phyloP scores from a whole-genome alignment of 2,329 filamentous ascomycete genomes.

The Cercospora sp. region DNA sequence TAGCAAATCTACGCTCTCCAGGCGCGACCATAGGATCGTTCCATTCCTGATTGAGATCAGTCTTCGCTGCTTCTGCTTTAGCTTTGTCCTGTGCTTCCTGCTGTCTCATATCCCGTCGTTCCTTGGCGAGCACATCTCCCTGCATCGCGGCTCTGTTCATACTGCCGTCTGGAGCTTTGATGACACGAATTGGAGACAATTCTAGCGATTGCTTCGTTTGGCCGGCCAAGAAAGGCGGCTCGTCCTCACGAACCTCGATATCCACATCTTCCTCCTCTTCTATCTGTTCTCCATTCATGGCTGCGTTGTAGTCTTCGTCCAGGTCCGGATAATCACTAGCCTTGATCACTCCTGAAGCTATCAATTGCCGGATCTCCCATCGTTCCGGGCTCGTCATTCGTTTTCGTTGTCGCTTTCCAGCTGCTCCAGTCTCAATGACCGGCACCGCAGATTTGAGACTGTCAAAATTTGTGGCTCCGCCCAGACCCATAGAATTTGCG shows the following conservation, averaged over 20 bases:
- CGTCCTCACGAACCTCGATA: slow-evolving; percentile 94
- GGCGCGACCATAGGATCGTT: slow-evolving; percentile 92
- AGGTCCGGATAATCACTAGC: slow-evolving; percentile 92
- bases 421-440: slow-evolving; percentile 59
- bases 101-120: slow-evolving; percentile 83
- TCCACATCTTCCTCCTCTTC: slow-evolving; percentile 96
- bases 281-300: slow-evolving; percentile 80
- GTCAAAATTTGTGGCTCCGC: slow-evolving; percentile 58
- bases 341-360: slow-evolving; percentile 90
- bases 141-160: slow-evolving; percentile 96
- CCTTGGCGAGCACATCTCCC: slow-evolving; percentile 82
- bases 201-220: slow-evolving; percentile 97
- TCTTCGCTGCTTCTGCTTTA: slow-evolving; percentile 72
- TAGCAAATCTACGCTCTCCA: slow-evolving; percentile 83
- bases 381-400: slow-evolving; percentile 93
- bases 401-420: slow-evolving; percentile 70
- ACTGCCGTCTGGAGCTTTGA: slow-evolving; percentile 97
- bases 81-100: slow-evolving; percentile 80
- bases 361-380: slow-evolving; percentile 96
- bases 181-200: slow-evolving; percentile 89
- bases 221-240: slow-evolving; percentile 91
- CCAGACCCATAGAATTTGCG: slow-evolving; percentile 82
- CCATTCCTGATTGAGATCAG: slow-evolving; percentile 89
- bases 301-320: slow-evolving; percentile 89
- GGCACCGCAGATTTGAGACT: slow-evolving; percentile 47